Evolutionary conservation across 1,284 basidiomycete species (phyloP).

Genomic region (Pholiota adiposa): DNA sequence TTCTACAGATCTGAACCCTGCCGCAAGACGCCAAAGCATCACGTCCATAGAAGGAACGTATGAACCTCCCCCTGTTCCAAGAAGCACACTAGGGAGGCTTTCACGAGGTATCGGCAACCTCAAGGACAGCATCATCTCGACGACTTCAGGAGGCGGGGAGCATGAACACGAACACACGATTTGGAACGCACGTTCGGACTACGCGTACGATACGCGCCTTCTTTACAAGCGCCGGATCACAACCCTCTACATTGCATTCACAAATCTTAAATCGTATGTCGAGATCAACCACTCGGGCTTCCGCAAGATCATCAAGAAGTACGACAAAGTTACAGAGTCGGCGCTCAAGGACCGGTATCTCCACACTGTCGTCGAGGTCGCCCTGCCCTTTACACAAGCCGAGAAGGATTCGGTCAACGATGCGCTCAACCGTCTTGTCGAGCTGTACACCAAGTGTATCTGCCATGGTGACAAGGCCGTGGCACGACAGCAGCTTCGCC

Average conservation of each 20-base stretch:
- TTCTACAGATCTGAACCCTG: constrained; percentile 17
- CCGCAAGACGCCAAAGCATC: constrained; percentile 50
- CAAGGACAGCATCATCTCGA: constrained; percentile 55
- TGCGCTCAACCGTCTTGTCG: constrained; percentile 65
- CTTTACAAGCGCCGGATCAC: constrained; percentile 93
- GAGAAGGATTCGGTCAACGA: constrained; percentile 71
- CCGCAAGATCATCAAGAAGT: constrained; percentile 98
- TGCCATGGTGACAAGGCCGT: constrained; percentile 73
- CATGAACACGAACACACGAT: constrained; percentile 39
- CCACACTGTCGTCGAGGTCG: constrained; percentile 71
- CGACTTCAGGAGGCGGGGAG: constrained; percentile 2
- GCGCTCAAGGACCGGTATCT: constrained; percentile 88
- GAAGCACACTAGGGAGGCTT: constrained; percentile 46
- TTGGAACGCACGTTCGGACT: constrained; percentile 86
- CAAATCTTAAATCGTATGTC: constrained; percentile 90
- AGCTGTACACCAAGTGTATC: constrained; percentile 88
- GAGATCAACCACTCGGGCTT: constrained; percentile 95
- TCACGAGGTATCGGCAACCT: constrained; percentile 52
- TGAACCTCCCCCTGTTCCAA: constrained; percentile 38
- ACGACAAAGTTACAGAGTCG: constrained; percentile 93
- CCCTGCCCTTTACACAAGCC: constrained; percentile 68
- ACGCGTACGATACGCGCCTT: constrained; percentile 87
- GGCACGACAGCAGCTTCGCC: constrained; percentile 83
- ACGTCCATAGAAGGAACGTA: constrained; percentile 55
- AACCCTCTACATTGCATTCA: constrained; percentile 82